These are phyloP conservation scores for Phialophora macrospora DNA, from an alignment of 2,329 filamentous ascomycete genomes.

Conservation along the genomic window DNA sequence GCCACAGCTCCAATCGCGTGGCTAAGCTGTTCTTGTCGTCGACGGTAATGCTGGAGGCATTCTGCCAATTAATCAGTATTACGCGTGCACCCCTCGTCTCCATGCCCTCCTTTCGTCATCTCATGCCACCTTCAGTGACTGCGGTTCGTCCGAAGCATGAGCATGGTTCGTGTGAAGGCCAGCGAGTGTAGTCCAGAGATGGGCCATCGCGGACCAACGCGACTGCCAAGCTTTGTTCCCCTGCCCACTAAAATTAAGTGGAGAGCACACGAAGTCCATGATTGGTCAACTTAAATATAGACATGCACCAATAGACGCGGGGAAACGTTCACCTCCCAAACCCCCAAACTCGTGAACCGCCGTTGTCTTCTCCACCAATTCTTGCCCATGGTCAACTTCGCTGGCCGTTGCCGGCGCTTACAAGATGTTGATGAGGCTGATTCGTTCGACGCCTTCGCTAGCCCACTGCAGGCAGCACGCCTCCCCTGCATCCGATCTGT, in stretches of 20 bases:
- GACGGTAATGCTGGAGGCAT: neutral
- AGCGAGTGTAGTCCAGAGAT: neutral
- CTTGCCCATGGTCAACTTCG: neutral
- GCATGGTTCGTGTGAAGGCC: neutral
- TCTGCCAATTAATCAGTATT: neutral
- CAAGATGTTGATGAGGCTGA: neutral
- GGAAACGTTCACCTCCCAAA: neutral
- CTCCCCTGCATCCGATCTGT: conserved; percentile 25
- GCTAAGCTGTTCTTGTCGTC: neutral
- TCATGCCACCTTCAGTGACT: neutral
- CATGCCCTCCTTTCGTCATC: neutral
- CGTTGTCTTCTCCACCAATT: neutral
- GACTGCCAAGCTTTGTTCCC: neutral
- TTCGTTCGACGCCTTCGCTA: neutral
- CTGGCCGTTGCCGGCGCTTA: conserved; percentile 6
- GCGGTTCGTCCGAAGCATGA: neutral
- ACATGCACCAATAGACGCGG: conserved; percentile 3
- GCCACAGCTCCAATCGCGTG: conserved; percentile 10
- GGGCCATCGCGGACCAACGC: too few species aligned
- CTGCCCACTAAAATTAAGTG: neutral
- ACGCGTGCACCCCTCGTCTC: neutral
- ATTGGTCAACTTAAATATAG: conserved; percentile 4
- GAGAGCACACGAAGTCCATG: neutral
- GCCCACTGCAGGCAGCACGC: neutral
- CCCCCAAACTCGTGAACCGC: neutral